These are phyloP conservation scores for Solanum acaule DNA, from an alignment of 257 asterid genomes.

Conservation along the genomic window DNA sequence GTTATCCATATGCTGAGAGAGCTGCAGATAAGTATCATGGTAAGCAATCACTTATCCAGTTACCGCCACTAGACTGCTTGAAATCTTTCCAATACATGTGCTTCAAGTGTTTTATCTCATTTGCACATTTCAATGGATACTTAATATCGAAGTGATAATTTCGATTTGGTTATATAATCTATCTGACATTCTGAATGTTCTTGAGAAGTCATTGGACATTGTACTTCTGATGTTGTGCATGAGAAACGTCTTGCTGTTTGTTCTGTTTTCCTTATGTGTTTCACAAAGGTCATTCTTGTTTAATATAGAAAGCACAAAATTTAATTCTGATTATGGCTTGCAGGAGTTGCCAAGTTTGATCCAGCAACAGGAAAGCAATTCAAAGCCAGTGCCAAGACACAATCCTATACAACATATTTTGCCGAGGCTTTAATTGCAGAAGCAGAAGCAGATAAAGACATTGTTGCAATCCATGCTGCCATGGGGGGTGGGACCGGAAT, in stretches of 20 bases:
- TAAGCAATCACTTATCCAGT: conserved; percentile 5
- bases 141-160: too few species aligned
- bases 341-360: conserved; percentile 88
- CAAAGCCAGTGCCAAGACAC: conserved; percentile 65
- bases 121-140: background rate
- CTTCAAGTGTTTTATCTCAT: background rate
- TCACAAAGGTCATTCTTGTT: background rate
- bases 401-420: conserved; percentile 84
- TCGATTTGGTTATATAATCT: background rate
- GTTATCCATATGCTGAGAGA: conserved; percentile 90
- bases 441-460: conserved; percentile 79
- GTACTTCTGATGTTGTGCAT: background rate
- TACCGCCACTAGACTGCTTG: background rate
- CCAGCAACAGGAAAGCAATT: conserved; percentile 93
- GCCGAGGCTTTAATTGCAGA: conserved; percentile 92
- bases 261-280: background rate
- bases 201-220: background rate
- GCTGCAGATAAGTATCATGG: conserved; percentile 97
- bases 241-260: background rate
- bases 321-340: background rate
- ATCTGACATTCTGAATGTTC: background rate
- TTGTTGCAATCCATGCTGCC: conserved; percentile 92
- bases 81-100: background rate
- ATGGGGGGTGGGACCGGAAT: conserved; percentile 98
- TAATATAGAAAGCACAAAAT: background rate